These are phyloP conservation scores for Phytopythium delawarense DNA, from an alignment of 352 stramenopile species.

Conservation along the genomic window DNA sequence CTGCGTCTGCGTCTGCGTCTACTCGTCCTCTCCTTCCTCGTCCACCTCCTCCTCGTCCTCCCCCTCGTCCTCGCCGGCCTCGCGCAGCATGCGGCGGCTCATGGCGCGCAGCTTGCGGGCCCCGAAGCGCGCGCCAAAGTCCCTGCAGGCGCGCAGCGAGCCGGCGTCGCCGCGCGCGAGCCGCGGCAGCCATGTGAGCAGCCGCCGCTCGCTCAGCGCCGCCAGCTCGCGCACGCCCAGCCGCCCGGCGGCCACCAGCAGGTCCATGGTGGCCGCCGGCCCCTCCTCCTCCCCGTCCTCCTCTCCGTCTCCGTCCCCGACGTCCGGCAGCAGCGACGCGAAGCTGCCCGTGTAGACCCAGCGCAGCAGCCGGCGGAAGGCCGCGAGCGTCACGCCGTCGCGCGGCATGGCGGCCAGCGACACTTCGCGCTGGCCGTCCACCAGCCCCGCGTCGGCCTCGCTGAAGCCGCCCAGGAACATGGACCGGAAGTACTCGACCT, in stretches of 20 bases:
- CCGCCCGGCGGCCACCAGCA: constrained; percentile 61
- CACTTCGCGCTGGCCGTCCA: constrained; percentile 38
- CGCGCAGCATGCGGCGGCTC: constrained; percentile 33
- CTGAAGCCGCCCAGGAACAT: constrained; percentile 83
- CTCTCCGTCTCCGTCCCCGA: neutral
- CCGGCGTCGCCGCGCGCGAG: constrained; percentile 23
- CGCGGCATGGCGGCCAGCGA: constrained; percentile 67
- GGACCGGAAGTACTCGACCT: constrained; percentile 79
- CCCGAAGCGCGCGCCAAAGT: constrained; percentile 64
- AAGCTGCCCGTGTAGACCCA: constrained; percentile 78
- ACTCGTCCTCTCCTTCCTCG: neutral
- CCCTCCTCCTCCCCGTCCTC: constrained; percentile 11
- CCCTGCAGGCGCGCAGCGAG: constrained; percentile 50
- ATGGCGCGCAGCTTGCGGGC: constrained; percentile 43
- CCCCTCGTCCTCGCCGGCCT: neutral
- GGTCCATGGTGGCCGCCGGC: constrained; percentile 64
- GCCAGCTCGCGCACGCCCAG: constrained; percentile 51
- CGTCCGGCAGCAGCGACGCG: constrained; percentile 26
- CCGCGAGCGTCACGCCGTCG: constrained; percentile 58
- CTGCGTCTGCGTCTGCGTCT: neutral
- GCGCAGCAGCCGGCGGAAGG: constrained; percentile 54
- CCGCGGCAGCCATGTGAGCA: constrained; percentile 46
- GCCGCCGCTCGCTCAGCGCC: constrained; percentile 54
- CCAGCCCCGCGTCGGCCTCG: constrained; percentile 23
- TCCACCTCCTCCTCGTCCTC: neutral